Evolutionary conservation across 1,284 basidiomycete genomes (phyloP).

Genomic region (Sporisorium graminicola): DNA sequence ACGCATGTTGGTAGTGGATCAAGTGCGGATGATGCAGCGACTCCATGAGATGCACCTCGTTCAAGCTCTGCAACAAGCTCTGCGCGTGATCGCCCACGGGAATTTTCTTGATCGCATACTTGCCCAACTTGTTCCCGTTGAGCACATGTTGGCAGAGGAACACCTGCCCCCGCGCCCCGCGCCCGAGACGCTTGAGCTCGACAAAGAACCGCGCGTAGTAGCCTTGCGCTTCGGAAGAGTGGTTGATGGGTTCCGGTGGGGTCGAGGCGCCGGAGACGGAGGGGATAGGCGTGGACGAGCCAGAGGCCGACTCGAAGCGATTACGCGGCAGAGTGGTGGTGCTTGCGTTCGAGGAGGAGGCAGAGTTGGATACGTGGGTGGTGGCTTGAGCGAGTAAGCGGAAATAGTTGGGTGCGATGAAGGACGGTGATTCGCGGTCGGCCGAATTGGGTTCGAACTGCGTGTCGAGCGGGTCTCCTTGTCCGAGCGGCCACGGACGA

Average conservation of each 20-base stretch:
- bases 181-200: slow-evolving; percentile 85
- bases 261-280: slow-evolving; percentile 15
- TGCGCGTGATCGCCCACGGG: slow-evolving; percentile 79
- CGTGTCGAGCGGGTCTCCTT: slow-evolving; percentile 1
- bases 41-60: slow-evolving; percentile 83
- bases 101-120: slow-evolving; percentile 88
- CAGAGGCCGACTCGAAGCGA: slow-evolving; percentile 31
- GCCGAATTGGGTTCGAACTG: slow-evolving; percentile 1
- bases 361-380: slow-evolving; percentile 11
- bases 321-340: slow-evolving; percentile 9
- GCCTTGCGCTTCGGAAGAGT: slow-evolving; percentile 69
- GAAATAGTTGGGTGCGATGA: slow-evolving; percentile 61
- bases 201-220: slow-evolving; percentile 82
- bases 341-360: slow-evolving; percentile 1
- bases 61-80: slow-evolving; percentile 53
- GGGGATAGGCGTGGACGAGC: slow-evolving; percentile 20
- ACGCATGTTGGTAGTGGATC: slow-evolving; percentile 92
- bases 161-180: slow-evolving; percentile 91
- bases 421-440: slow-evolving; percentile 24
- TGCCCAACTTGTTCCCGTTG: slow-evolving; percentile 81
- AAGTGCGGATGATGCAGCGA: slow-evolving; percentile 90
- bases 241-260: slow-evolving; percentile 28
- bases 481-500: slow-evolving; percentile 26
- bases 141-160: slow-evolving; percentile 86
- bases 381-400: slow-evolving; percentile 53